A percentile compares a stretch with the other conserved stretches of the same genome.
Conservation (phyloP, 78 protist species). For the Pigoraptor vietnamica region DNA sequence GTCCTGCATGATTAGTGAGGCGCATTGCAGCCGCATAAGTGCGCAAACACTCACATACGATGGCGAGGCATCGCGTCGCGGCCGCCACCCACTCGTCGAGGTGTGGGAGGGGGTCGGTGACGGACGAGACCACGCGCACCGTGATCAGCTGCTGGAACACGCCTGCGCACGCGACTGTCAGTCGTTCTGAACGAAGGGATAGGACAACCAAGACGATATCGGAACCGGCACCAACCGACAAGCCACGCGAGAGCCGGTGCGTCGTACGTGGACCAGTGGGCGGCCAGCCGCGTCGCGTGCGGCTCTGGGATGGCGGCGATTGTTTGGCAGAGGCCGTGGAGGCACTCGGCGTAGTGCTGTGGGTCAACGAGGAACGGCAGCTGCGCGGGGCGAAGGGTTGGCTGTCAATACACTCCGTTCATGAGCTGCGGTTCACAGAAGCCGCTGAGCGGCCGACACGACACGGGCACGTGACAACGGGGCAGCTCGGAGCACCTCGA, state of each 20-base stretch:
- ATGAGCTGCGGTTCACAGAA: background rate
- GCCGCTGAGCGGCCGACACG: background rate
- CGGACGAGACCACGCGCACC: background rate
- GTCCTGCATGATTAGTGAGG: too few species aligned
- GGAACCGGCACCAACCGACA: background rate
- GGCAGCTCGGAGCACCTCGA: too few species aligned
- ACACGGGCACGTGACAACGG: too few species aligned
- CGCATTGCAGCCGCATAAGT: background rate
- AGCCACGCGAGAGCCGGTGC: background rate
- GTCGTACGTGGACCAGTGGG: background rate
- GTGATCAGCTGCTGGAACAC: background rate
- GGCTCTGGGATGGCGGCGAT: background rate
- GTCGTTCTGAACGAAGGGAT: background rate
- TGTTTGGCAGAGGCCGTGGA: background rate
- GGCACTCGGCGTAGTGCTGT: background rate
- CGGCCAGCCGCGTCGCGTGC: background rate
- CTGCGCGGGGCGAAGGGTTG: background rate
- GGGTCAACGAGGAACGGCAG: background rate
- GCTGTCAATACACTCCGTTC: background rate
- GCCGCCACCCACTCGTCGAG: background rate
- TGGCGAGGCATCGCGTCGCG: background rate
- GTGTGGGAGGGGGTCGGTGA: background rate
- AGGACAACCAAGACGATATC: background rate
- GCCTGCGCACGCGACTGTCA: background rate
- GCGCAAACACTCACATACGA: background rate